These are phyloP conservation scores for Fusarium sp. DNA, from an alignment of 2,329 filamentous ascomycete genomes.

Conservation along the genomic window DNA sequence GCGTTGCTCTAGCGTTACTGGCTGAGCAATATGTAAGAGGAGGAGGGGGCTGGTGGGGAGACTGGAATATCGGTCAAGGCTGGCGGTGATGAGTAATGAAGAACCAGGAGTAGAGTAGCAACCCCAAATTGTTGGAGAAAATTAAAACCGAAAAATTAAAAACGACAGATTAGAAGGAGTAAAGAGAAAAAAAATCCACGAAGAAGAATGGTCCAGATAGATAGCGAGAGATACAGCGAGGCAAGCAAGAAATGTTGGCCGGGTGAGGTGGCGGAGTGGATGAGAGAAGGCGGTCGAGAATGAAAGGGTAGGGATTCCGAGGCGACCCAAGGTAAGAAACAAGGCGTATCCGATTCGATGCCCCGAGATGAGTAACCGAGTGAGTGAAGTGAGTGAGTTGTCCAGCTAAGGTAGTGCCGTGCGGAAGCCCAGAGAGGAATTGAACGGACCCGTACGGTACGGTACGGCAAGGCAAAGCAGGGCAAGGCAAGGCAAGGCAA, in stretches of 20 bases:
- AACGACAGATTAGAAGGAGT: constrained; percentile 21
- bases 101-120: constrained; percentile 20
- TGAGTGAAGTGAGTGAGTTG: constrained; percentile 10
- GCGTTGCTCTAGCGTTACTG: constrained; percentile 31
- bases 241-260: constrained; percentile 24
- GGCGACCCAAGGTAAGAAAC: constrained; percentile 23
- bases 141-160: not conserved
- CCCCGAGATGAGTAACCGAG: constrained; percentile 25
- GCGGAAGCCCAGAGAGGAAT: constrained; percentile 16
- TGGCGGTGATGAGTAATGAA: constrained; percentile 31
- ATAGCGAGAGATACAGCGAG: constrained; percentile 15
- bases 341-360: constrained; percentile 32
- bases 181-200: not conserved
- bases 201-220: constrained; percentile 13
- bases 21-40: constrained; percentile 17
- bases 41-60: constrained; percentile 29
- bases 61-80: constrained; percentile 36
- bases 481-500: not conserved
- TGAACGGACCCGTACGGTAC: not conserved
- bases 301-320: constrained; percentile 30
- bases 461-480: not conserved
- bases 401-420: constrained; percentile 19
- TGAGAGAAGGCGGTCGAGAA: constrained; percentile 39
- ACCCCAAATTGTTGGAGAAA: constrained; percentile 3
- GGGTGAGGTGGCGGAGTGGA: constrained; percentile 35